These are phyloP conservation scores for Funneliformis mosseae DNA, from an alignment of 192 early-diverging fungal species.

Conservation along the genomic window DNA sequence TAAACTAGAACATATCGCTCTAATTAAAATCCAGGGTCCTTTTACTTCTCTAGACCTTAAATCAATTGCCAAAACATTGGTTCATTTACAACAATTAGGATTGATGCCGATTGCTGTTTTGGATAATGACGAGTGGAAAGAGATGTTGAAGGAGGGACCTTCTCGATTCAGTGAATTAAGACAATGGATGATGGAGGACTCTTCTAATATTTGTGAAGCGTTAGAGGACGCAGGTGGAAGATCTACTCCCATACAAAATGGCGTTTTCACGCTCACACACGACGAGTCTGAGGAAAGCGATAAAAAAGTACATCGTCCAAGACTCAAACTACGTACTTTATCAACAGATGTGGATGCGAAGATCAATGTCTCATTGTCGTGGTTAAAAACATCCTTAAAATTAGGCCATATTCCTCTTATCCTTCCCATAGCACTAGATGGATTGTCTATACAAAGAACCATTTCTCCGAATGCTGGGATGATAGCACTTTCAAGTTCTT, in stretches of 20 bases:
- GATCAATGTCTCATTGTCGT: slow-evolving; percentile 47
- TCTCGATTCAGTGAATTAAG: slow-evolving; percentile 34
- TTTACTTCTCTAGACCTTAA: slow-evolving; percentile 46
- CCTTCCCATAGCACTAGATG: slow-evolving; percentile 47
- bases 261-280: slow-evolving; percentile 51
- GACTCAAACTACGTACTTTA: slow-evolving; percentile 11
- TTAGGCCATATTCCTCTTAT: slow-evolving; percentile 68
- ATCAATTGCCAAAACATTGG: slow-evolving; percentile 56
- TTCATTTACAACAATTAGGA: slow-evolving; percentile 67
- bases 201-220: slow-evolving; percentile 61
- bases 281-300: not conserved
- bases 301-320: slow-evolving; percentile 18
- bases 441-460: slow-evolving; percentile 43
- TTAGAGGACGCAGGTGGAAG: slow-evolving; percentile 75
- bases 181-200: slow-evolving; percentile 53
- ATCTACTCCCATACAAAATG: slow-evolving; percentile 69
- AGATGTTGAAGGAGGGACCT: slow-evolving; percentile 18
- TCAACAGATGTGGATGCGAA: slow-evolving; percentile 16
- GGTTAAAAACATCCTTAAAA: slow-evolving; percentile 62
- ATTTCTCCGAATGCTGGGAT: slow-evolving; percentile 55
- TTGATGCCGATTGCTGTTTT: slow-evolving; percentile 65
- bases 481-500: slow-evolving; percentile 51
- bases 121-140: slow-evolving; percentile 56
- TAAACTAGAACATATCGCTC: slow-evolving; percentile 54
- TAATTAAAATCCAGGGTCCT: slow-evolving; percentile 60